Evolutionary conservation across 1,284 basidiomycete genomes (phyloP), one percentile per base, ranked within the genome.

Genomic region (Tilletia setariae): DNA sequence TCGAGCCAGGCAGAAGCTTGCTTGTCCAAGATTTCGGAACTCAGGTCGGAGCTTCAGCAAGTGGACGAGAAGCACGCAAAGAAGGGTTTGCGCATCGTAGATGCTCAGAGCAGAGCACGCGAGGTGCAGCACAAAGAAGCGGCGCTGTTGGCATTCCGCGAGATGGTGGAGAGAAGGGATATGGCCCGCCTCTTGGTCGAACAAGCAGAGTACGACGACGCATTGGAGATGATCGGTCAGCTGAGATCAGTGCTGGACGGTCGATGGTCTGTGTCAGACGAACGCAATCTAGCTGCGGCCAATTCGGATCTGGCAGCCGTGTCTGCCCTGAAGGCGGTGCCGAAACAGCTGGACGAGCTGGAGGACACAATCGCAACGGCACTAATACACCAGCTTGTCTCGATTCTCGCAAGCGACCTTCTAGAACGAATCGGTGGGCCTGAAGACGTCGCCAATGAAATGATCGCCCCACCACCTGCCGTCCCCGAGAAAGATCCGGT

Each of bases 1-100:
- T 91, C 93, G 77, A 88, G 90, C 4, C 93, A 97, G 81, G 94
- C 93, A 0, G 87, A 90, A 43, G 88, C 89, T 35, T 95, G 94
- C 77, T 85, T 98, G 3, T 83, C 85, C 28, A 89, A 91, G 66
- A 92, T 98, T 71, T 85, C 87, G 2, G 85, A 88, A 32, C 86
- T 98, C 11, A 90, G 91, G 42, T 81, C 83, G 0, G 87, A 92
- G 70, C 86, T 98, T 8, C 86, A 86, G 44, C 88, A 90, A 32
- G 90, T 97, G 1, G 92, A 94, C 74, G 86, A 89, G 71, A 87
- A 89, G 30, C 91, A 75, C 56, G 77, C 77, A n/a, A 76, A 74
- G 63, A 71, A 70, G 13, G 77, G 79, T 0, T 53, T 79, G 28
- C 59, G 56, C 2, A 53, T 78, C 46, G 72, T 78, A 11, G 59